phyloP scores from a whole-genome alignment of 495 filamentous ascomycete genomes.

The Neurospora sp. region DNA sequence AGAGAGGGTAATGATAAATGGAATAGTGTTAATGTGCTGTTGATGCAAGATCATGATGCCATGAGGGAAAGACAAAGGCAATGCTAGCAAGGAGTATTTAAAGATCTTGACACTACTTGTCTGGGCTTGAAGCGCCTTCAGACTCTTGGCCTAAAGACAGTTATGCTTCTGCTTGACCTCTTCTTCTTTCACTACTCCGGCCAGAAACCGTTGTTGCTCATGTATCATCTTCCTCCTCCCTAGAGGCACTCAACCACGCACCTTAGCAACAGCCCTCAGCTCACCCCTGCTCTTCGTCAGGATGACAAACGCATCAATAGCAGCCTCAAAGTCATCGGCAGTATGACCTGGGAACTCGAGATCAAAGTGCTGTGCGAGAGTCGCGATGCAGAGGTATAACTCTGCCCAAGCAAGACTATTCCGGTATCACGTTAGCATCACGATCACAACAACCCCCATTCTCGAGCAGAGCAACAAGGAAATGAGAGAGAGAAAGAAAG shows the following conservation, averaged over 20 bases:
- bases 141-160: no score
- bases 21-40: not conserved
- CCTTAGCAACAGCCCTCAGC: not conserved
- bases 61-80: no score
- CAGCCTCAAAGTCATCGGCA: constrained; percentile 11
- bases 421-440: not conserved
- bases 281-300: constrained; percentile 9
- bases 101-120: no score
- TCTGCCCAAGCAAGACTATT: constrained; percentile 21
- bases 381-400: constrained; percentile 14
- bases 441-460: no score
- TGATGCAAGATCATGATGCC: no score
- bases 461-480: not conserved
- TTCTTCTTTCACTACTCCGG: no score
- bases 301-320: constrained; percentile 21
- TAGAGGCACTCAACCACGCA: not conserved
- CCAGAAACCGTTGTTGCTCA: no score
- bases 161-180: no score
- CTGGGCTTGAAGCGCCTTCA: no score
- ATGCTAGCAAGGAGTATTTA: no score
- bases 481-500: not conserved
- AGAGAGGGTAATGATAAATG: not conserved
- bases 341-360: constrained; percentile 12
- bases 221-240: no score
- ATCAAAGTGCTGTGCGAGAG: constrained; percentile 12